These are phyloP conservation scores for Beauveria sp. DNA, from an alignment of 2,329 filamentous ascomycete species.

Conservation along the genomic window DNA sequence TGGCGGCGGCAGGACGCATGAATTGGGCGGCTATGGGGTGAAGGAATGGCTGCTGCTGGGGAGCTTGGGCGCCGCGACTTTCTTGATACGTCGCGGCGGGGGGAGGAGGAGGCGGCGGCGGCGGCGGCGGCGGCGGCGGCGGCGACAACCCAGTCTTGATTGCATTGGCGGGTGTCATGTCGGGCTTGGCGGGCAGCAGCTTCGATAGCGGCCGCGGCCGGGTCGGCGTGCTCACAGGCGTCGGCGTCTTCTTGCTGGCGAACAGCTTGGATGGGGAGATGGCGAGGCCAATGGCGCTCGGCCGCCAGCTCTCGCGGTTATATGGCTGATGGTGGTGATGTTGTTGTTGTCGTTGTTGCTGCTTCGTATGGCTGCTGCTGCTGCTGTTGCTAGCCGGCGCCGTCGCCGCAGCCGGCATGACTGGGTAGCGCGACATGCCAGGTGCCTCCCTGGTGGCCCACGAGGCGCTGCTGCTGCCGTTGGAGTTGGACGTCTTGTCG, in stretches of 20 bases:
- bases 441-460: slow-evolving; percentile 20
- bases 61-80: slow-evolving; percentile 10
- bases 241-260: slow-evolving; percentile 17
- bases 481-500: slow-evolving; percentile 18
- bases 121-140: background rate
- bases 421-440: background rate
- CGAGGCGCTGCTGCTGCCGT: slow-evolving; percentile 15
- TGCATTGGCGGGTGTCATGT: slow-evolving; percentile 19
- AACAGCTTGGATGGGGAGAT: slow-evolving; percentile 28
- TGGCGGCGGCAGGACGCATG: background rate
- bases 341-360: slow-evolving; percentile 3
- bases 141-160: background rate
- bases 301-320: slow-evolving; percentile 24
- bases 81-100: background rate
- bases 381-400: background rate
- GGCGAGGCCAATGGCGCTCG: slow-evolving; percentile 36
- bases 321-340: slow-evolving; percentile 18
- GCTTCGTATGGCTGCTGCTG: background rate
- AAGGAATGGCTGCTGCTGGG: background rate
- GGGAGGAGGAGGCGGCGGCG: background rate
- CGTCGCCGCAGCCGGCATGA: background rate
- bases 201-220: slow-evolving; percentile 30
- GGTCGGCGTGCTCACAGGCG: slow-evolving; percentile 16
- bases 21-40: slow-evolving; percentile 14
- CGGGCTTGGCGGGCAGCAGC: slow-evolving; percentile 39